Percentiles rank a stretch among this genome's conserved stretches.
phyloP scores from a whole-genome alignment of 306 rosid species.

The Ziziphus jujuba region DNA sequence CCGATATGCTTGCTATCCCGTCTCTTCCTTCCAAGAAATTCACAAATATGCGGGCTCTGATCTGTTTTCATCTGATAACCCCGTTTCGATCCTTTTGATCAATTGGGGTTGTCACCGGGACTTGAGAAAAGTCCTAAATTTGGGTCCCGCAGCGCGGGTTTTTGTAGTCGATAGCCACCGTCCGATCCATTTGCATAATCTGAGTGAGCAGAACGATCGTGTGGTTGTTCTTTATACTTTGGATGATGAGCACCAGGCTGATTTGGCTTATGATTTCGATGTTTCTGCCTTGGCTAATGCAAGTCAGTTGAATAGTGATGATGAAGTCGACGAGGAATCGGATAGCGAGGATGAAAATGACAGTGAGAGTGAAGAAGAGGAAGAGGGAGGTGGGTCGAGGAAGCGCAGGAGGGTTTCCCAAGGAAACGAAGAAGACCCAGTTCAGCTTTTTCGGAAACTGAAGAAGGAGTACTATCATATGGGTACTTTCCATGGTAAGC shows the following conservation, averaged over 20 bases:
- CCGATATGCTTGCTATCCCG: constrained; percentile 74
- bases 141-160: constrained; percentile 51
- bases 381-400: constrained; percentile 35
- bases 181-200: constrained; percentile 80
- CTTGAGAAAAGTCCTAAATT: constrained; percentile 40
- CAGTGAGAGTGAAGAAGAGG: constrained; percentile 54
- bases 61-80: constrained; percentile 37
- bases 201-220: constrained; percentile 61
- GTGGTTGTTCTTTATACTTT: constrained; percentile 74
- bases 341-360: constrained; percentile 49
- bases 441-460: constrained; percentile 54
- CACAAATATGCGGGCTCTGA: constrained; percentile 48
- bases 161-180: constrained; percentile 90
- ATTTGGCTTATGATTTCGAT: constrained; percentile 74
- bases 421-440: constrained; percentile 53
- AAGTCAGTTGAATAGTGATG: constrained; percentile 49
- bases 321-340: constrained; percentile 42
- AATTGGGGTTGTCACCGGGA: constrained; percentile 93
- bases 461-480: constrained; percentile 67
- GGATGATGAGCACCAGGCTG: constrained; percentile 82
- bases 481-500: constrained; percentile 95
- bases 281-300: constrained; percentile 75
- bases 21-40: constrained; percentile 81
- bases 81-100: constrained; percentile 57
- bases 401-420: constrained; percentile 51